Evolutionary conservation across 805 yeast species (phyloP).

Genomic region (Hanseniaspora thailandica): DNA sequence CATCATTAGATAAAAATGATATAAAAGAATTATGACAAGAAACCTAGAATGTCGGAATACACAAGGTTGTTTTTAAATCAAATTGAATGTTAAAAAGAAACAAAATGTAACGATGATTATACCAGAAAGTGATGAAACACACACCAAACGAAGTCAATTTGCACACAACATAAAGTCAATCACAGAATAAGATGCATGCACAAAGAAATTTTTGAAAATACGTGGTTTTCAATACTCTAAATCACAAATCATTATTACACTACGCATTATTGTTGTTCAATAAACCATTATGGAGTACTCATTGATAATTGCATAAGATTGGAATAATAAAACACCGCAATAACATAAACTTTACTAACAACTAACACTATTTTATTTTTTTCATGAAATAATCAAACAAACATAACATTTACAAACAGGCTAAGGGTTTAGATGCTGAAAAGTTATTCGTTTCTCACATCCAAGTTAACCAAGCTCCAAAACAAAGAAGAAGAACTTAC

Average conservation of each 20-base stretch:
- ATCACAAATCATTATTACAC: not conserved
- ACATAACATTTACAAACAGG: slow-evolving; percentile 26
- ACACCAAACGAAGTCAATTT: too few relatives aligned
- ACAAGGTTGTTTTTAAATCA: too few relatives aligned
- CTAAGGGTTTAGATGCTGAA: slow-evolving; percentile 94
- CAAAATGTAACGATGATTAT: too few relatives aligned
- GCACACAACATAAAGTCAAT: too few relatives aligned
- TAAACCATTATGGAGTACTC: not conserved
- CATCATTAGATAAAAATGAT: too few relatives aligned
- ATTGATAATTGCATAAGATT: not conserved
- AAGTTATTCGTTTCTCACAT: slow-evolving; percentile 93
- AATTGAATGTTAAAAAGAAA: too few relatives aligned
- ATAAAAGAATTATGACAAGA: too few relatives aligned
- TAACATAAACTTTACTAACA: slow-evolving; percentile 12
- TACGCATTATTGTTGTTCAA: not conserved
- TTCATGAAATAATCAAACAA: not conserved
- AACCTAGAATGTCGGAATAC: too few relatives aligned
- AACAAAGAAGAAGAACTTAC: slow-evolving; percentile 99
- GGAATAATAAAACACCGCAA: not conserved
- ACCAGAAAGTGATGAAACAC: too few relatives aligned
- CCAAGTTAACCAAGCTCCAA: slow-evolving; percentile 99
- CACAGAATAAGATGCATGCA: too few relatives aligned
- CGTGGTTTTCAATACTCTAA: not conserved
- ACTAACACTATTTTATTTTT: not conserved
- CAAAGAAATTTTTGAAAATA: too few relatives aligned